These are phyloP conservation scores for Erodium trifolium DNA, from an alignment of 441 rosid species.

Conservation along the genomic window DNA sequence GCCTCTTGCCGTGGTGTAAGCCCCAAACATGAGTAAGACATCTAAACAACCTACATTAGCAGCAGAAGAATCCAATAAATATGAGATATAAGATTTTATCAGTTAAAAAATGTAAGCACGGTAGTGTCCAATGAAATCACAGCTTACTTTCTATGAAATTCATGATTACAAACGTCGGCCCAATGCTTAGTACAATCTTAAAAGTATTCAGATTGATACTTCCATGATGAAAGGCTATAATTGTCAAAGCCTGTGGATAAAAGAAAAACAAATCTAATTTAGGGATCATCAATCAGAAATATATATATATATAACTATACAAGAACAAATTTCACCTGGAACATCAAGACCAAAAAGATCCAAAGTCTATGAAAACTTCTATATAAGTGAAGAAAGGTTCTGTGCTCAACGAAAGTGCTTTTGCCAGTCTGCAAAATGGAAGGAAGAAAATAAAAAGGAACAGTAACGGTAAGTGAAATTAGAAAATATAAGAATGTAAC, in stretches of 20 bases:
- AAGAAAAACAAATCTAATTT: constrained; percentile 12
- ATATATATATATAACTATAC: constrained; percentile 12
- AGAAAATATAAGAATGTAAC: constrained; percentile 8
- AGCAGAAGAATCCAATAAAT: constrained; percentile 19
- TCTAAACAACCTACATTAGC: constrained; percentile 65
- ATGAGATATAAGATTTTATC: constrained; percentile 7
- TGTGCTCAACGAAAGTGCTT: constrained; percentile 97
- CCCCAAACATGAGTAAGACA: constrained; percentile 91
- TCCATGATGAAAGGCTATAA: constrained; percentile 79
- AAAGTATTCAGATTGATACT: constrained; percentile 55
- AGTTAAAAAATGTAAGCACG: constrained; percentile 16
- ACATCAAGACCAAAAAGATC: constrained; percentile 95
- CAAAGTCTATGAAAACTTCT: constrained; percentile 95
- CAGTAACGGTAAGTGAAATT: constrained; percentile 1
- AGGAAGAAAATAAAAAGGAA: constrained; percentile 3
- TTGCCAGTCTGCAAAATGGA: constrained; percentile 71
- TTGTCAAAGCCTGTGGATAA: constrained; percentile 62
- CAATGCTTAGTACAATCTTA: constrained; percentile 76
- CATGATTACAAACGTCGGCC: constrained; percentile 89
- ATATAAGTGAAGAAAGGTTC: constrained; percentile 94
- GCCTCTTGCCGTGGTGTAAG: constrained; percentile 87
- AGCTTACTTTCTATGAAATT: constrained; percentile 79
- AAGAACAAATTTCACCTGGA: constrained; percentile 54
- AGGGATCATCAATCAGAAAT: constrained; percentile 18
- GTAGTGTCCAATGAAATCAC: constrained; percentile 8